Evolutionary conservation across 345 rosid genomes (phyloP), one percentile per base, ranked within the genome.

Genomic region (Corchorus olitorius): DNA sequence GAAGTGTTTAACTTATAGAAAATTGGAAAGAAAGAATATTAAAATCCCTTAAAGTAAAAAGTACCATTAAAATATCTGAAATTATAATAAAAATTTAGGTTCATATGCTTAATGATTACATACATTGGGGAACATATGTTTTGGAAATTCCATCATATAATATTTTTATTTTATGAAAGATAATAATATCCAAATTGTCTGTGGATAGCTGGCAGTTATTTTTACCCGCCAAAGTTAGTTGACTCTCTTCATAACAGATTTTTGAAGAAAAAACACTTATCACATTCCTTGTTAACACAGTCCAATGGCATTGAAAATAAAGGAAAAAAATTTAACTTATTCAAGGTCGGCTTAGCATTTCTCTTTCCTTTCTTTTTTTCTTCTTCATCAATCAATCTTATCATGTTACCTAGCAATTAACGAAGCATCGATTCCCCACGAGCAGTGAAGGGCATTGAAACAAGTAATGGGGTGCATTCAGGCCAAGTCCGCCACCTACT

Each of bases 381-480:
- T 61, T 65, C 46, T n/a, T n/a, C 15, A 50, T n/a, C 58, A 61
- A 16, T 19, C 39, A 50, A 22, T 22, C 12, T 13, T 45, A 45
- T 74, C 27, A 73, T 80, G 83, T 71, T 77, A 50, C 76, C 20
- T 56, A 67, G 77, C 65, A 61, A 55, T 73, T 74, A 6, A 41
- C 79, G 73, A 3, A 59, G 4, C 33, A 69, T 37, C 39, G 73
- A 74, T 62, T 74, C 71, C 59, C 76, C 15, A 13, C 59, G 1
- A 52, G 10, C 43, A 52, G 13, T 74, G 13, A 53, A 66, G 70
- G 33, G 27, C 52, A 2, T 19, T 43, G 70, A 17, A 56, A 56
- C 69, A 75, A 64, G 55, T 66, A 6, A 90, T 90, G 90, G 92
- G 92, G 43, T 87, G 90, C 55, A 54, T 61, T 76, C 84, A 74